Evolutionary conservation across 139 green algal genomes (phyloP), one percentile per base, ranked within the genome.

Genomic region (Chlorokybus atmophyticus): DNA sequence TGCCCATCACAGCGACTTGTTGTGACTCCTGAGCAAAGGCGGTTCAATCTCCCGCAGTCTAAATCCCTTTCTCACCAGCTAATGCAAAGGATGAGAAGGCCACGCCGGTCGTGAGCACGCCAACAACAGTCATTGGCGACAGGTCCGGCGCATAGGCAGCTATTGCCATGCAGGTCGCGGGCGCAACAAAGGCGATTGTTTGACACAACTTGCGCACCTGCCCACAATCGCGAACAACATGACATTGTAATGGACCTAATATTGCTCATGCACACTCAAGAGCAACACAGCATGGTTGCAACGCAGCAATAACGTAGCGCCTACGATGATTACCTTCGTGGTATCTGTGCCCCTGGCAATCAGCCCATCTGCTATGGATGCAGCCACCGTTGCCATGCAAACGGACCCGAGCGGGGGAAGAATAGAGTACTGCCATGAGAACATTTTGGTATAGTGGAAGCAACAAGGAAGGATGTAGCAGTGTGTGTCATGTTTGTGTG

Each of bases 171-270:
- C 82, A 90, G 1, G 56, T 23, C 0, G 88, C 82, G 2, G 90
- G 88, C 5, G 81, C 73, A 54, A 95, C 35, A 68, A 97, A 98
- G 4, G 85, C 84, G 7, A 77, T 72, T 40, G 56, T 66, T 76
- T 96, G 90, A 35, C 73, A 75, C 2, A 81, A 35, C 70, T 94
- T 95, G 41, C 91, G 79, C 41, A 95, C 87, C 1, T 48, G 59
- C 3, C 64, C 25, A 21, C 38, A 30, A 21, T 10, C 14, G 35
- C 10, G 35, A 35, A 49, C 10, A 14, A 8, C 24, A 55, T 14
- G 10, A 55, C 48, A 55, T 23, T 55, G 19, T 52, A 23, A 10
- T 44, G 14, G 35, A 14, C 10, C 35, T 21, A 44, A 44, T 44
- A 14, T 14, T 44, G 14, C 10, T 10, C 35, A 44, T 44, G 14